These are phyloP conservation scores for Arabis hirsuta DNA, from an alignment of 345 rosid species.

Conservation along the genomic window DNA sequence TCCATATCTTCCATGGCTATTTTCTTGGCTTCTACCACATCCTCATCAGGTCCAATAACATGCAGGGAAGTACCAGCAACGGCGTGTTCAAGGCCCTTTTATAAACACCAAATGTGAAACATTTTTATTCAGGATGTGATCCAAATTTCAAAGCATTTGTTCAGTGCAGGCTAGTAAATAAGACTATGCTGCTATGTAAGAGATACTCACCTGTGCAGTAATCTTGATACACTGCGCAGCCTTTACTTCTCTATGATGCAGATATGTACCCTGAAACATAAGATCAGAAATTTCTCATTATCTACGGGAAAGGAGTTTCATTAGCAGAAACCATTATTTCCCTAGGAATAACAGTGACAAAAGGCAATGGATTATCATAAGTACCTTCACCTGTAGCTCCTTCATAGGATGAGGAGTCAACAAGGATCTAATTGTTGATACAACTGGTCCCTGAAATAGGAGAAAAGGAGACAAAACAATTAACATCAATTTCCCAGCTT, in stretches of 20 bases:
- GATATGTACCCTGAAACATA: conserved; percentile 75
- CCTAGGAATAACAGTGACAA: conserved; percentile 12
- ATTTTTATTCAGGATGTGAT: conserved; percentile 15
- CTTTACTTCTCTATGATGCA: conserved; percentile 86
- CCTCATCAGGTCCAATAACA: conserved; percentile 79
- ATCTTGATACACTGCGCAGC: conserved; percentile 98
- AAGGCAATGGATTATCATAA: conserved; percentile 2
- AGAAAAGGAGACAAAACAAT: conserved; percentile 19
- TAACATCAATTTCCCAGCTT: conserved; percentile 1
- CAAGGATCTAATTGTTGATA: conserved; percentile 79
- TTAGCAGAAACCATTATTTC: conserved; percentile 8
- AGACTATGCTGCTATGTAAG: background rate
- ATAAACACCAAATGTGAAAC: conserved; percentile 24
- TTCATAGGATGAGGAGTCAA: conserved; percentile 98
- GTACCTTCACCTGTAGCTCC: conserved; percentile 92
- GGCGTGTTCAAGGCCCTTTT: conserved; percentile 91
- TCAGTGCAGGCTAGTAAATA: conserved; percentile 4
- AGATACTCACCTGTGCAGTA: conserved; percentile 70
- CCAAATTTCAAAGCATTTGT: background rate
- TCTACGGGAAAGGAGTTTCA: conserved; percentile 7
- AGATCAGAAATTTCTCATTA: conserved; percentile 27
- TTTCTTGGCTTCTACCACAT: conserved; percentile 70
- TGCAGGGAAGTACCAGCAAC: conserved; percentile 90
- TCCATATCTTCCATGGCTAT: conserved; percentile 81
- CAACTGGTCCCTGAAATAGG: conserved; percentile 78